Evolutionary conservation across 1,284 basidiomycete genomes (phyloP).

Genomic region (Vanrija humicola): DNA sequence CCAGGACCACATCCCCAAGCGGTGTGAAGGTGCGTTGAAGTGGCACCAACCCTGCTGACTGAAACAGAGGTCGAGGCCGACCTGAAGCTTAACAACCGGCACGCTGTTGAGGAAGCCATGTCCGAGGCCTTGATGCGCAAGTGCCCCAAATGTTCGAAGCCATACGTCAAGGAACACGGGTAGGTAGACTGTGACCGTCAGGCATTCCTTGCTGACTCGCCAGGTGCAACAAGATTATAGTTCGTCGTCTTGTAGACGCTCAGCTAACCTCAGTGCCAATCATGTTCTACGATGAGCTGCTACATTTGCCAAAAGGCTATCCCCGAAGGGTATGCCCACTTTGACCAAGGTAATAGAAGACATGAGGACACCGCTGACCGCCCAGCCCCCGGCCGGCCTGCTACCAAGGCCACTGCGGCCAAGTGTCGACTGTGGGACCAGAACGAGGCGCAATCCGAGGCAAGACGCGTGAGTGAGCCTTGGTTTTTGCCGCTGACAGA

Average conservation of each 20-base stretch:
- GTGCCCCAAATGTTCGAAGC: constrained; percentile 58
- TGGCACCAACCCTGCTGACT: background rate
- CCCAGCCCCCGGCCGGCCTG: too few species aligned
- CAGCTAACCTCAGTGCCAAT: constrained; percentile 52
- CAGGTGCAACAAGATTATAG: constrained; percentile 61
- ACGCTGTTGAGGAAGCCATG: constrained; percentile 84
- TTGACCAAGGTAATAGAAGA: constrained; percentile 52
- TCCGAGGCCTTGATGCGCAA: constrained; percentile 75
- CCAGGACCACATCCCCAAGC: constrained; percentile 79
- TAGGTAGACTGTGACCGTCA: constrained; percentile 57
- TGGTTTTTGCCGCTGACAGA: background rate
- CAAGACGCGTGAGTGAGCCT: constrained; percentile 56
- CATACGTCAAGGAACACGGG: constrained; percentile 45
- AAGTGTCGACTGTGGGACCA: constrained; percentile 68
- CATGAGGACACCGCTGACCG: background rate
- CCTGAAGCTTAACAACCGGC: constrained; percentile 64
- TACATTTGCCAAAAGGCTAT: constrained; percentile 71
- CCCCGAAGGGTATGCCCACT: constrained; percentile 62
- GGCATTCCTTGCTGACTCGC: background rate
- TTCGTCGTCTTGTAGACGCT: constrained; percentile 47
- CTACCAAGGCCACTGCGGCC: constrained; percentile 20
- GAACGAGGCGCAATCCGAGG: constrained; percentile 20
- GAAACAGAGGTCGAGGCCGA: constrained; percentile 62
- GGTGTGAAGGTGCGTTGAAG: constrained; percentile 63
- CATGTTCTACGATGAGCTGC: constrained; percentile 66